Evolutionary conservation across 345 rosid genomes (phyloP).

Genomic region (Lumnitzera racemosa): DNA sequence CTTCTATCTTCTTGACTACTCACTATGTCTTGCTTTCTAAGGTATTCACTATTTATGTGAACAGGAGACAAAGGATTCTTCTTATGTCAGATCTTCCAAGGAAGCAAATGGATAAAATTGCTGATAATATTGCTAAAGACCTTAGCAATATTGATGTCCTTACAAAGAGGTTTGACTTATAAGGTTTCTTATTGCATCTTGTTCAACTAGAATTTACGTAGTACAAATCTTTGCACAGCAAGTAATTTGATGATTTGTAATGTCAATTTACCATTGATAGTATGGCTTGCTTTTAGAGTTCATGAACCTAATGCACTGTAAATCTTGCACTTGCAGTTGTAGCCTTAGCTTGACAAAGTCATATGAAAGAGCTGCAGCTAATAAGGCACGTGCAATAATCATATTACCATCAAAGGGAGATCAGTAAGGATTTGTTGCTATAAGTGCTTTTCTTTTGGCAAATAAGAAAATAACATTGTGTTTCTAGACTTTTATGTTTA

Average conservation of each 20-base stretch:
- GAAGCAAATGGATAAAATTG: constrained; percentile 85
- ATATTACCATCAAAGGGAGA: constrained; percentile 81
- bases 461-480: not conserved
- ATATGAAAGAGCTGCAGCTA: constrained; percentile 86
- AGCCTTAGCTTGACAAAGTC: constrained; percentile 85
- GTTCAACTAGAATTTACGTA: no score
- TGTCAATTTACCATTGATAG: not conserved
- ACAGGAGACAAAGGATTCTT: constrained; percentile 90
- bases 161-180: constrained; percentile 56
- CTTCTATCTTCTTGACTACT: not conserved
- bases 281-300: not conserved
- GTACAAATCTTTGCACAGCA: no score
- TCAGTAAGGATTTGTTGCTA: constrained; percentile 39
- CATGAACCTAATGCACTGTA: not conserved
- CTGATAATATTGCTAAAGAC: constrained; percentile 70
- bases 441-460: not conserved
- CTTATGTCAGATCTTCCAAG: constrained; percentile 94
- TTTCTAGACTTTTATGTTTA: no score
- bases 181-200: no score
- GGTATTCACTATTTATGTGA: not conserved
- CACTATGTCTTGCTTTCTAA: no score
- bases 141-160: constrained; percentile 81
- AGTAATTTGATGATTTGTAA: not conserved
- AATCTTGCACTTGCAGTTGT: constrained; percentile 62
- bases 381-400: constrained; percentile 79